Conservation (phyloP, 768 basidiomycete species). For the Mrakia gelida region DNA sequence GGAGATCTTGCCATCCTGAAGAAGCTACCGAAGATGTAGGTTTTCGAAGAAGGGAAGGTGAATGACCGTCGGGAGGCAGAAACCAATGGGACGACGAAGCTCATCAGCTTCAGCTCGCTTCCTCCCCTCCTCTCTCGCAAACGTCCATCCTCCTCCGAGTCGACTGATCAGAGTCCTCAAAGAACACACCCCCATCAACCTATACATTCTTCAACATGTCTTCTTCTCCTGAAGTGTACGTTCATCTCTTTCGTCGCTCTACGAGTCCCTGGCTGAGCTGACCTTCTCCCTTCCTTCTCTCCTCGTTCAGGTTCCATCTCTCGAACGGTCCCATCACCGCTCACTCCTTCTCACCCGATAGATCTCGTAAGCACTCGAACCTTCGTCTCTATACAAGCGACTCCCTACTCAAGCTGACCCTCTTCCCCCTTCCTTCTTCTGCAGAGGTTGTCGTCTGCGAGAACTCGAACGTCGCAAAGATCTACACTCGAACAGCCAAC, state of each 20-base stretch:
- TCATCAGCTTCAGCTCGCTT: no score
- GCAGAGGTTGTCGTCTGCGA: constrained; percentile 86
- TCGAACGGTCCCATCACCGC: constrained; percentile 80
- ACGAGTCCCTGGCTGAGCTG: not conserved
- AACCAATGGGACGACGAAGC: no score
- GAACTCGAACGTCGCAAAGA: constrained; percentile 82
- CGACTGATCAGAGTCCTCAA: constrained; percentile 20
- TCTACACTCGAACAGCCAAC: constrained; percentile 56
- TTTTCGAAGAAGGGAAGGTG: no score
- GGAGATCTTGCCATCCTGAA: no score
- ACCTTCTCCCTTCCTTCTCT: not conserved
- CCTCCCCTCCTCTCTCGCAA: no score
- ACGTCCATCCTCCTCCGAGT: not conserved
- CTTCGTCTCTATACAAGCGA: not conserved
- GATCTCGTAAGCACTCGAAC: constrained; percentile 60
- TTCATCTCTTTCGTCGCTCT: not conserved
- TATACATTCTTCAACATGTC: not conserved
- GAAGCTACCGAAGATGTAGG: no score
- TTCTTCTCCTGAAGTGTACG: constrained; percentile 5
- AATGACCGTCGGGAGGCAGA: no score
- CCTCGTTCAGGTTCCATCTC: constrained; percentile 53
- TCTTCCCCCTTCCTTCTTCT: not conserved
- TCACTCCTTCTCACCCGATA: constrained; percentile 86
- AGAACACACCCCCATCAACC: not conserved
- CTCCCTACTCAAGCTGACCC: constrained; percentile 26